phyloP scores from a whole-genome alignment of 768 basidiomycete genomes.

The Pisolithus sp. region DNA sequence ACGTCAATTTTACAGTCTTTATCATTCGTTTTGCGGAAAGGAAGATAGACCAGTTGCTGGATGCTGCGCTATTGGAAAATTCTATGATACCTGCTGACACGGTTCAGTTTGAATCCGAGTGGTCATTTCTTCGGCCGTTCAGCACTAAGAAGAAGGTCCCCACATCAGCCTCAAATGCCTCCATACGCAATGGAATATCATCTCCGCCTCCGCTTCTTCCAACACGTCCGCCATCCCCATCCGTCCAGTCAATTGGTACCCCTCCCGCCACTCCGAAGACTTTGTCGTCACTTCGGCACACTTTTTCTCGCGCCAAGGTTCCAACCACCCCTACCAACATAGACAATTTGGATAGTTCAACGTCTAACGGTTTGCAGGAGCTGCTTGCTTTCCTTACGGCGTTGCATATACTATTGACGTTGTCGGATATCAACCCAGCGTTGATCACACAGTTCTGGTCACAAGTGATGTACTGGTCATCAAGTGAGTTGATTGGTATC shows the following conservation, averaged over 20 bases:
- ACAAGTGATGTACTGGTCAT: conserved; percentile 98
- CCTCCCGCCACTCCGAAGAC: conserved; percentile 44
- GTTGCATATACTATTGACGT: conserved; percentile 72
- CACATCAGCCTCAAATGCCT: conserved; percentile 20
- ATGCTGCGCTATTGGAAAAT: conserved; percentile 77
- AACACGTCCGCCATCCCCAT: conserved; percentile 48
- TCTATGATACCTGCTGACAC: conserved; percentile 69
- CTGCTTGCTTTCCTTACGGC: conserved; percentile 80
- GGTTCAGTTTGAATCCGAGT: conserved; percentile 93
- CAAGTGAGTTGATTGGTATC: conserved; percentile 52
- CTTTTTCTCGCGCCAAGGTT: conserved; percentile 49
- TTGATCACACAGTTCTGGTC: conserved; percentile 90
- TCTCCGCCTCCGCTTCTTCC: conserved; percentile 45
- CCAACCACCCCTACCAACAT: conserved; percentile 41
- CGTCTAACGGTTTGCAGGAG: conserved; percentile 42
- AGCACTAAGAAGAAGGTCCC: conserved; percentile 49
- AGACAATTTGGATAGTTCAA: conserved; percentile 41
- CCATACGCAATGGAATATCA: conserved; percentile 33
- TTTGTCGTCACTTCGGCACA: conserved; percentile 66
- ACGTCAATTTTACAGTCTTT: conserved; percentile 55
- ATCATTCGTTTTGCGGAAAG: conserved; percentile 90
- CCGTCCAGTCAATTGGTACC: conserved; percentile 35
- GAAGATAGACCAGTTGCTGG: conserved; percentile 80
- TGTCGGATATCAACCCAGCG: conserved; percentile 87
- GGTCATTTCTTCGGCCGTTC: conserved; percentile 83